Conservation (phyloP, 2,329 filamentous ascomycete species). For the Fusarium mexicanum region DNA sequence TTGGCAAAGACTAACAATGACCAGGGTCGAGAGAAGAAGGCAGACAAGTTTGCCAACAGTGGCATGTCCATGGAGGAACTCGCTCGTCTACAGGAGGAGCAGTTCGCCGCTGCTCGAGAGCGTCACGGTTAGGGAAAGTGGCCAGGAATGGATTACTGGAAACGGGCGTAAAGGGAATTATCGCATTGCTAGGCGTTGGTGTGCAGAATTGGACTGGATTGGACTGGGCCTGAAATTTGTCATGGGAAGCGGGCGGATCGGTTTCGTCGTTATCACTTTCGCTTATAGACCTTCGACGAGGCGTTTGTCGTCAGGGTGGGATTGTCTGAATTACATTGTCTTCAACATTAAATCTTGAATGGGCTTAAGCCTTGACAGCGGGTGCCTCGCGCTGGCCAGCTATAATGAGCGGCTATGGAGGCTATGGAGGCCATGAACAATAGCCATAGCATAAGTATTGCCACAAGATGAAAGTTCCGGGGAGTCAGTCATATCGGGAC, state of each 20-base stretch:
- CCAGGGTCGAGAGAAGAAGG: slow-evolving; percentile 93
- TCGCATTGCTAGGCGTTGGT: slow-evolving; percentile 51
- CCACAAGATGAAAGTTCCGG: background rate
- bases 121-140: slow-evolving; percentile 45
- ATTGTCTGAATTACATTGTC: background rate
- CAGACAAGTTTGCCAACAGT: slow-evolving; percentile 95
- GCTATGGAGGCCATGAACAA: background rate
- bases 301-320: background rate
- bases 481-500: background rate
- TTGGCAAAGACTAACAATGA: slow-evolving; percentile 51
- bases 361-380: background rate
- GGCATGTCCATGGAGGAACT: slow-evolving; percentile 92
- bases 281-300: slow-evolving; percentile 33
- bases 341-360: background rate
- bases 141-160: background rate
- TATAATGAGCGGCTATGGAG: background rate
- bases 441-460: background rate
- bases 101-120: slow-evolving; percentile 78
- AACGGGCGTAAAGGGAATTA: slow-evolving; percentile 39
- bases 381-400: background rate
- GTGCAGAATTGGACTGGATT: slow-evolving; percentile 34
- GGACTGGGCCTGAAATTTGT: slow-evolving; percentile 26
- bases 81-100: slow-evolving; percentile 86
- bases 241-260: slow-evolving; percentile 17
- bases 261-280: slow-evolving; percentile 37